Percentiles rank a stretch among this genome's conserved stretches.
Conservation (phyloP, 2,329 filamentous ascomycete species). For the Knoxdaviesia capensis region DNA sequence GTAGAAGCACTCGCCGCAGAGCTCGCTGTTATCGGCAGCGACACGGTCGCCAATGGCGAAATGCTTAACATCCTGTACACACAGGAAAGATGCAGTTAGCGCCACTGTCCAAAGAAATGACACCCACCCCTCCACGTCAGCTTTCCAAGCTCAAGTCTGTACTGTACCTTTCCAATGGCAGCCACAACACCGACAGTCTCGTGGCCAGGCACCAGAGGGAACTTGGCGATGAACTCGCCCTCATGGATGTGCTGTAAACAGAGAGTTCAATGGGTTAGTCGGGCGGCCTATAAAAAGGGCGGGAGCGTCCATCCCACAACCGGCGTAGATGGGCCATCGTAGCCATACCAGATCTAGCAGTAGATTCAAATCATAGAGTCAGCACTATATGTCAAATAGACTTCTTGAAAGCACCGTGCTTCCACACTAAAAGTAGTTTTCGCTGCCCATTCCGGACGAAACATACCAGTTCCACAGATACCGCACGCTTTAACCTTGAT, state of each 20-base stretch:
- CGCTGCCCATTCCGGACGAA: constrained; percentile 1
- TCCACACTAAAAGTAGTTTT: too few species aligned
- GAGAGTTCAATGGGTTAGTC: constrained; percentile 1
- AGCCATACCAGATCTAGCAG: background rate
- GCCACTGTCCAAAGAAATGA: too few species aligned
- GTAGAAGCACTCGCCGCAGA: constrained; percentile 55
- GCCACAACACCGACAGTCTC: constrained; percentile 48
- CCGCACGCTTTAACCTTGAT: constrained; percentile 49
- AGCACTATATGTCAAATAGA: too few species aligned
- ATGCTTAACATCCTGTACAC: constrained; percentile 28
- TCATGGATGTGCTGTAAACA: constrained; percentile 35
- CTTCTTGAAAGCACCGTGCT: too few species aligned
- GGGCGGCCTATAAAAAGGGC: too few species aligned
- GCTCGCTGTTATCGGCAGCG: constrained; percentile 42
- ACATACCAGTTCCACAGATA: constrained; percentile 36
- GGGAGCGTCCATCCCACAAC: too few species aligned
- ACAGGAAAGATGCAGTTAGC: too few species aligned
- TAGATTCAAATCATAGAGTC: too few species aligned
- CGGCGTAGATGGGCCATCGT: too few species aligned
- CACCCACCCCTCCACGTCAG: too few species aligned
- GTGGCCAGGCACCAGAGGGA: constrained; percentile 47
- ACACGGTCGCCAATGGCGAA: constrained; percentile 44
- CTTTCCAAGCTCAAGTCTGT: too few species aligned
- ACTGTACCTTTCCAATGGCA: constrained; percentile 23
- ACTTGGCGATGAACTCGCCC: constrained; percentile 44